Base-by-base conservation (phyloP, 768 basidiomycete genomes). In the Lentinula aciculospora region DNA sequence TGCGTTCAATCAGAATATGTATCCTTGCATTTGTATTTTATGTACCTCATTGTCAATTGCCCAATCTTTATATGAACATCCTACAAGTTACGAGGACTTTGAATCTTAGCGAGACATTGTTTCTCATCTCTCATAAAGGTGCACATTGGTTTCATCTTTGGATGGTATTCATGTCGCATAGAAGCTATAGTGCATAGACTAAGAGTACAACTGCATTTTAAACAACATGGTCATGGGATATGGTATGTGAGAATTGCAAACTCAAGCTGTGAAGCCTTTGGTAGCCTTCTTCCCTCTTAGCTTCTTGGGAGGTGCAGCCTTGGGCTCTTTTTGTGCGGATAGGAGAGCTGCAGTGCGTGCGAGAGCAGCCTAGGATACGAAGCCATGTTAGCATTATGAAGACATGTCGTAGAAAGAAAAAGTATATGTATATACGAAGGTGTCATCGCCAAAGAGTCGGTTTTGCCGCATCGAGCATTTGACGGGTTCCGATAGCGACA, bases 401-500 rank as follows among this genome's bases (percentile, higher is more conserved):
- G n/a, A 34, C 32, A 34, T 1, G 32, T 2, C 4, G 32, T 34
- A 34, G 32, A 34, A 34, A 34, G 32, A 44, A 19, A 21, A 12
- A 9, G 19, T 3, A 23, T 44, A 4, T 23, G 21, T 58, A 62
- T 61, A 56, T 56, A 61, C 17, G 19, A 60, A 53, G 49, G 69
- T 88, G 84, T 88, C 59, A 84, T 77, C 81, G 77, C 80, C 85
- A 85, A 81, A 75, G 83, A 81, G 86, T 88, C 86, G 83, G 86
- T 72, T 70, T 68, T 68, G 66, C 78, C 80, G 81, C 85, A 79
- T 67, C 58, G 69, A 71, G 76, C 68, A 73, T 72, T 77, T 78
- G 79, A 86, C 84, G 83, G 77, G 70, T 74, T 70, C 85, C 85
- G 86, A 88, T 88, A 88, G 86, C 85, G 85, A 86, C 81, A 82